Evolutionary conservation across 345 rosid species (phyloP).

Genomic region (Dovyalis caffra): DNA sequence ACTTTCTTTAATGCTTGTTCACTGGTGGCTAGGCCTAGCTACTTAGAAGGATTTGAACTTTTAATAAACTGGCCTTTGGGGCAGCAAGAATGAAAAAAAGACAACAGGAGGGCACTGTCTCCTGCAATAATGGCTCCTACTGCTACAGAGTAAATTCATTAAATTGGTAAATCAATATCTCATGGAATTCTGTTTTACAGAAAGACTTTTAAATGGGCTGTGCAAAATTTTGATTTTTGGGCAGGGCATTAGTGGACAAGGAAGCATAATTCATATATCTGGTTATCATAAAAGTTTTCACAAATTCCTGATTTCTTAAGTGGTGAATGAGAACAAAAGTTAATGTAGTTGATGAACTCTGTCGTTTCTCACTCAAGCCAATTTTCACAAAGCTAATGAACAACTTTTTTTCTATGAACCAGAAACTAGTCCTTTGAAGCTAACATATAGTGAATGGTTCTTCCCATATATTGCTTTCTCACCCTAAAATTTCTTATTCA

Average conservation of each 20-base stretch:
- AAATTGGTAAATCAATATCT: not conserved
- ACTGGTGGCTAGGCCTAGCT: not conserved
- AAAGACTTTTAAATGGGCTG: too few species aligned
- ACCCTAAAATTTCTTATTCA: not conserved
- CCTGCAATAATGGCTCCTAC: not conserved
- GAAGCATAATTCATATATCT: not conserved
- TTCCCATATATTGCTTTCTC: not conserved
- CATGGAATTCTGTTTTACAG: not conserved
- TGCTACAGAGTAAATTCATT: not conserved
- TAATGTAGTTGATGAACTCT: not conserved
- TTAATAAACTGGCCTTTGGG: not conserved
- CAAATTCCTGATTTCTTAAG: not conserved
- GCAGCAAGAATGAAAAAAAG: not conserved
- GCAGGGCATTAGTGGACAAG: not conserved
- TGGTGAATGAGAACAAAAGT: not conserved
- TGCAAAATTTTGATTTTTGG: not conserved
- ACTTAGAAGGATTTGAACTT: not conserved
- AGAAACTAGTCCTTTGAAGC: not conserved
- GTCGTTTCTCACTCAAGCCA: not conserved
- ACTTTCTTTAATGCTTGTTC: not conserved
- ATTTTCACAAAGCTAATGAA: not conserved
- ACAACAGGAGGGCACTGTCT: not conserved
- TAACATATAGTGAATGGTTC: not conserved
- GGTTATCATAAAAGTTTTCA: not conserved
- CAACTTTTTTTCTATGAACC: not conserved